Evolutionary conservation across 768 basidiomycete genomes (phyloP).

Genomic region (Psilocybe cubensis): DNA sequence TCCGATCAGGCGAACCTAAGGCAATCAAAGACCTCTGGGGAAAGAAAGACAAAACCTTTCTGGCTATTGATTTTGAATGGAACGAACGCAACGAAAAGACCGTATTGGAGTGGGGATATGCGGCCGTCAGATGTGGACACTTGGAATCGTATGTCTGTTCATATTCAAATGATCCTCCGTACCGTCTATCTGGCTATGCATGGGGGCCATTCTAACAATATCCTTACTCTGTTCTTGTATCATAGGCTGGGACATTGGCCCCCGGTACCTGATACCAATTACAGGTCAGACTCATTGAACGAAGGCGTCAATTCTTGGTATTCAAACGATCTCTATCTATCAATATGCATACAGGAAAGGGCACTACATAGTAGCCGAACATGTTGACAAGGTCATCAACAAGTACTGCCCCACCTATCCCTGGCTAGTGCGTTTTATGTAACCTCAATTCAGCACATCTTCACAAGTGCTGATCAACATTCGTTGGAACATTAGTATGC

Average conservation of each 20-base stretch:
- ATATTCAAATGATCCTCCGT: too few species aligned
- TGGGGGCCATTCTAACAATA: conserved; percentile 4
- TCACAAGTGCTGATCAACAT: background rate
- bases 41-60: conserved; percentile 69
- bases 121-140: conserved; percentile 74
- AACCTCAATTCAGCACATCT: conserved; percentile 3
- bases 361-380: conserved; percentile 75
- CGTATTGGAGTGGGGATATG: conserved; percentile 83
- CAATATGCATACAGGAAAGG: conserved; percentile 51
- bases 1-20: conserved; percentile 67
- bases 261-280: conserved; percentile 74
- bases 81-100: conserved; percentile 72
- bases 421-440: conserved; percentile 61
- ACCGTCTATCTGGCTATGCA: conserved; percentile 4
- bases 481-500: conserved; percentile 14
- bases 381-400: conserved; percentile 66
- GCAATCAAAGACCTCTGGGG: conserved; percentile 73
- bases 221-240: conserved; percentile 5
- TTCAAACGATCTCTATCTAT: background rate
- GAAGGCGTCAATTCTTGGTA: background rate
- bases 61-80: conserved; percentile 78
- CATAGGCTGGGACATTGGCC: conserved; percentile 73
- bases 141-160: conserved; percentile 67
- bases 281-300: conserved; percentile 50
- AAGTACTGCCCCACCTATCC: conserved; percentile 67